A percentile compares a stretch with the other conserved stretches of the same genome.
Conservation (phyloP, 441 rosid genomes). For the Corymbia calophylla region DNA sequence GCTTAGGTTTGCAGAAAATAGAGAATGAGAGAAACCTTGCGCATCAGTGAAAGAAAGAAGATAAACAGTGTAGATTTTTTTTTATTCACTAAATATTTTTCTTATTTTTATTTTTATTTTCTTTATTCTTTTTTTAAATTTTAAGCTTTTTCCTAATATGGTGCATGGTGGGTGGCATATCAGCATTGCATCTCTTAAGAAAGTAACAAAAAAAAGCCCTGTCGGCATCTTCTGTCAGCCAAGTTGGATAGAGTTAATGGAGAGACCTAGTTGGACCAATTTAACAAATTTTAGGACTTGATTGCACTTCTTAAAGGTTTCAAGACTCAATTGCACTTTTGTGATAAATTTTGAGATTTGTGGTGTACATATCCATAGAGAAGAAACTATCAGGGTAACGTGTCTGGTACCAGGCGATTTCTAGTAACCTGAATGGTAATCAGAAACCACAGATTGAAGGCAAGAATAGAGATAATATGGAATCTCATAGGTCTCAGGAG, state of each 20-base stretch:
- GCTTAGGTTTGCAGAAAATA: background rate
- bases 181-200: background rate
- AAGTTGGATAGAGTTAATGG: background rate
- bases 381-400: background rate
- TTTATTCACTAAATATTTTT: background rate
- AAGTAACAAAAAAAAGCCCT: background rate
- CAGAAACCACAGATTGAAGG: background rate
- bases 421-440: background rate
- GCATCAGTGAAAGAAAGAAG: background rate
- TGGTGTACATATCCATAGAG: background rate
- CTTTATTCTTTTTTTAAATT: background rate
- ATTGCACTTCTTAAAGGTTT: background rate
- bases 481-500: background rate
- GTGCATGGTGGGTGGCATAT: background rate
- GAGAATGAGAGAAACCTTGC: background rate
- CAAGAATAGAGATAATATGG: background rate
- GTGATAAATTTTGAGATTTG: background rate
- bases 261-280: background rate
- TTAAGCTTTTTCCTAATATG: background rate
- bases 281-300: background rate
- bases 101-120: background rate
- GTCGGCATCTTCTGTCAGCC: background rate
- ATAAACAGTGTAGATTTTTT: background rate
- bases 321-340: background rate
- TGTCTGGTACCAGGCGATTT: background rate